Evolutionary conservation across 2,329 filamentous ascomycete species (phyloP).

Genomic region (Claviceps sp.): DNA sequence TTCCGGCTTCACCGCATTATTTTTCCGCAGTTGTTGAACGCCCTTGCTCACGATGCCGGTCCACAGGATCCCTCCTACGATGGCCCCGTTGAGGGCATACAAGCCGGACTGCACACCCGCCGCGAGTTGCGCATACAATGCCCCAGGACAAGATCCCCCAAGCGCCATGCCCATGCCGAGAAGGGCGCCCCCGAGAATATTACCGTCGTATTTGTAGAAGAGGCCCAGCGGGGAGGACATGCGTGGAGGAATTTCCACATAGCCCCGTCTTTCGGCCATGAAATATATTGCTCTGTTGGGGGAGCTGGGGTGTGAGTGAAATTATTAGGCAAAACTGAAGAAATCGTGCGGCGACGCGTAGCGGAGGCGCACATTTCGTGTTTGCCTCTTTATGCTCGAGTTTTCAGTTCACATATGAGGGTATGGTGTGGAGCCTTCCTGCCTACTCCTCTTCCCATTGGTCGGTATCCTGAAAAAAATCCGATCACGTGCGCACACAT

Average conservation of each 20-base stretch:
- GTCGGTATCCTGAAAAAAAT: too few species aligned
- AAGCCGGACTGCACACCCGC: constrained; percentile 37
- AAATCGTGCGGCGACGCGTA: too few species aligned
- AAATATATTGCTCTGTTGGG: constrained; percentile 30
- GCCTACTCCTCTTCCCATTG: too few species aligned
- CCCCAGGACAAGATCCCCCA: constrained; percentile 52
- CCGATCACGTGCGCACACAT: too few species aligned
- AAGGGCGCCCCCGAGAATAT: constrained; percentile 47
- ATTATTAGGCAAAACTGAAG: too few species aligned
- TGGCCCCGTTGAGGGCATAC: constrained; percentile 38
- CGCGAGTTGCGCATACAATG: constrained; percentile 46
- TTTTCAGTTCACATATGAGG: too few species aligned
- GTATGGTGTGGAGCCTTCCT: too few species aligned
- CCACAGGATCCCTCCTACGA: constrained; percentile 42
- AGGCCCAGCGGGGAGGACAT: constrained; percentile 37
- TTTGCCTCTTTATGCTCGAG: too few species aligned
- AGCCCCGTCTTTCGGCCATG: constrained; percentile 28
- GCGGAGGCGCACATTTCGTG: too few species aligned
- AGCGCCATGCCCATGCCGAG: constrained; percentile 54
- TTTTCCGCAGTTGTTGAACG: constrained; percentile 16
- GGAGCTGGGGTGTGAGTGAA: not conserved
- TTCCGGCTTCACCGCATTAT: constrained; percentile 13
- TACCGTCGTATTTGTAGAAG: constrained; percentile 46
- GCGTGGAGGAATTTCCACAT: constrained; percentile 32
- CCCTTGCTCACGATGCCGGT: constrained; percentile 27